Evolutionary conservation across 352 stramenopile species (phyloP), one percentile per base, ranked within the genome.

Genomic region (Synura sp.): DNA sequence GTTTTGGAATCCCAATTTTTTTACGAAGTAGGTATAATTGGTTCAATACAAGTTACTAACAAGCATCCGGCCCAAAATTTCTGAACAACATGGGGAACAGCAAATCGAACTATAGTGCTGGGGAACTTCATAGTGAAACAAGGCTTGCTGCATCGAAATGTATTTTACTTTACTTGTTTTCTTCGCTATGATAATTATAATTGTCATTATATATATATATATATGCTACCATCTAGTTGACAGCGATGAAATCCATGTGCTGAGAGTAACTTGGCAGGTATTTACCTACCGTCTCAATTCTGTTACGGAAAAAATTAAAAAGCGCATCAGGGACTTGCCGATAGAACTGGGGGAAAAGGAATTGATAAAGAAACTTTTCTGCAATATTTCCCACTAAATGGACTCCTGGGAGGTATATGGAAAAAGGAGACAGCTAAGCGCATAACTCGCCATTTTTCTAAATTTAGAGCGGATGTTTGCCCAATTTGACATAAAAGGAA

Each of bases 321-420:
- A 7, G 17, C 4, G 35, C 35, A 7, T 27, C 4, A 29, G 7
- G 74, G 82, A 85, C 53, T 69, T 85, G 80, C 78, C 35, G 81
- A 83, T 32, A 55, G 82, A 25, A 81, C 78, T 7, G 67, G 71
- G 17, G 83, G 82, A 0, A 78, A 81, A 19, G 85, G 71, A 14
- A 86, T 97, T 14, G 91, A 96, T 82, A 96, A 96, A 60, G 89
- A 95, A 42, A 96, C 90, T 0, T 97, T 97, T 81, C 87, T 96
- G 80, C 95, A 95, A 82, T 94, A 91, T 71, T 96, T 96, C 69
- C 89, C 90, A 0, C 86, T 96, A 79, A 90, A 90, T 25, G 91
- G 92, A 5, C 81, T 97, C 0, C 84, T 96, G 15, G 91, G 91
- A 14, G 87, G 87, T 91, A 75, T 12, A 80, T n/a, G n/a, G n/a